Percentiles rank a stretch among this genome's conserved stretches.
These are phyloP conservation scores for Saururus chinensis DNA, from an alignment of 164 flowering plant species.

Conservation along the genomic window DNA sequence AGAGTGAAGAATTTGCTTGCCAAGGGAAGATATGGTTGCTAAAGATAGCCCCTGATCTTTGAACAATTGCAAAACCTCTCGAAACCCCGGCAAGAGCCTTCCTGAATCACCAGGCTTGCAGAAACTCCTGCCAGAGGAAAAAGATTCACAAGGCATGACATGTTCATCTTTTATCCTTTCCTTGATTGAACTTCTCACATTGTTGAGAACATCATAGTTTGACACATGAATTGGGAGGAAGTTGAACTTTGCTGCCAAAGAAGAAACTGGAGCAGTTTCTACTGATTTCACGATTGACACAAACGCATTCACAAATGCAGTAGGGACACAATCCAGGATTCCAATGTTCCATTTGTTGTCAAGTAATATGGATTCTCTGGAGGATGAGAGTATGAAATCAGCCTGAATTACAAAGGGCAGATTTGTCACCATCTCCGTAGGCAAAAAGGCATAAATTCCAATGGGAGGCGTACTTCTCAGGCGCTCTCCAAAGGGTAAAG, in stretches of 20 bases:
- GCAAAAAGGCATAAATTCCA: slow-evolving; percentile 54
- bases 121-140: too few species aligned
- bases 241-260: not conserved
- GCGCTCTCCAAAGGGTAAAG: slow-evolving; percentile 44
- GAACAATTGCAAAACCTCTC: too few species aligned
- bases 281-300: not conserved
- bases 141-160: too few species aligned
- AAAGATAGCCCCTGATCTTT: too few species aligned
- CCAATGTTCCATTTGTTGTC: slow-evolving; percentile 43
- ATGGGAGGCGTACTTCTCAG: slow-evolving; percentile 33
- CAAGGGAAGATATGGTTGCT: too few species aligned
- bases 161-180: too few species aligned
- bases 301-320: slow-evolving; percentile 17
- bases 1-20: too few species aligned
- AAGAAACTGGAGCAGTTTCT: not conserved
- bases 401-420: slow-evolving; percentile 51
- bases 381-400: slow-evolving; percentile 36
- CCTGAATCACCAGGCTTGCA: too few species aligned
- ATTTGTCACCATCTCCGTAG: slow-evolving; percentile 58
- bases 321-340: slow-evolving; percentile 14
- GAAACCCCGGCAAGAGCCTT: too few species aligned
- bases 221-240: too few species aligned
- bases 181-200: too few species aligned
- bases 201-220: too few species aligned
- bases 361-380: slow-evolving; percentile 37